A percentile compares a stretch with the other conserved stretches of the same genome.
These are phyloP conservation scores for Dioszegia hungarica DNA, from an alignment of 768 basidiomycete genomes.

Conservation along the genomic window DNA sequence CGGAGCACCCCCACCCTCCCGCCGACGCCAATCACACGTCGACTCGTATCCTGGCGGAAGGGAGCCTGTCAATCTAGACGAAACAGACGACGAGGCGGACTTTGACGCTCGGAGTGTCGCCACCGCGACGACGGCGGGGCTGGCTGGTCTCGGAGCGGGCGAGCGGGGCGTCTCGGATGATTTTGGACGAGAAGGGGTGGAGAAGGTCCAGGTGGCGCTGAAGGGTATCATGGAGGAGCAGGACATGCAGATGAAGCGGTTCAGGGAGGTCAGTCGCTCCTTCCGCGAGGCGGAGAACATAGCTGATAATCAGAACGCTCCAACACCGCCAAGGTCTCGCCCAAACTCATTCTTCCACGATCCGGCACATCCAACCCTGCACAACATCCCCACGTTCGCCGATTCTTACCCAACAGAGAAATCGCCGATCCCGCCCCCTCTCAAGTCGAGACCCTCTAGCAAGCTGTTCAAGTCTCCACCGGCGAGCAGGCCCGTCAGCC, in stretches of 20 bases:
- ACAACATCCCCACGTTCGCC: constrained; percentile 18
- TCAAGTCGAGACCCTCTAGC: neutral
- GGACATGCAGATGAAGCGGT: neutral
- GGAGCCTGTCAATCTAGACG: neutral
- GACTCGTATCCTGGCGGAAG: neutral
- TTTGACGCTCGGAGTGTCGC: constrained; percentile 1
- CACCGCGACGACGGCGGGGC: constrained; percentile 1
- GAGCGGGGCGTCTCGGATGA: neutral
- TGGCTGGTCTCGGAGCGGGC: constrained; percentile 15
- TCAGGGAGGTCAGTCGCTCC: neutral
- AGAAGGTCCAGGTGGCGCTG: neutral
- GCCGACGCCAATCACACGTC: neutral
- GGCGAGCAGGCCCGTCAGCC: neutral
- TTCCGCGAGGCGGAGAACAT: neutral
- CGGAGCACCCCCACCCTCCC: neutral
- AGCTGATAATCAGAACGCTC: neutral
- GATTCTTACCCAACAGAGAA: neutral
- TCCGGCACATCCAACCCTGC: constrained; percentile 14
- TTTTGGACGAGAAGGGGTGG: neutral
- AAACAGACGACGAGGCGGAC: constrained; percentile 2
- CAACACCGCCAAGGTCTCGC: neutral
- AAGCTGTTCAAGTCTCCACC: constrained; percentile 1
- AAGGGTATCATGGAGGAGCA: constrained; percentile 5
- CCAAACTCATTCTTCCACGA: neutral
- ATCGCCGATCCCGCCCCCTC: neutral